Base-by-base conservation (phyloP, 192 early-diverging fungal genomes). In the Obelidium mucronatum region DNA sequence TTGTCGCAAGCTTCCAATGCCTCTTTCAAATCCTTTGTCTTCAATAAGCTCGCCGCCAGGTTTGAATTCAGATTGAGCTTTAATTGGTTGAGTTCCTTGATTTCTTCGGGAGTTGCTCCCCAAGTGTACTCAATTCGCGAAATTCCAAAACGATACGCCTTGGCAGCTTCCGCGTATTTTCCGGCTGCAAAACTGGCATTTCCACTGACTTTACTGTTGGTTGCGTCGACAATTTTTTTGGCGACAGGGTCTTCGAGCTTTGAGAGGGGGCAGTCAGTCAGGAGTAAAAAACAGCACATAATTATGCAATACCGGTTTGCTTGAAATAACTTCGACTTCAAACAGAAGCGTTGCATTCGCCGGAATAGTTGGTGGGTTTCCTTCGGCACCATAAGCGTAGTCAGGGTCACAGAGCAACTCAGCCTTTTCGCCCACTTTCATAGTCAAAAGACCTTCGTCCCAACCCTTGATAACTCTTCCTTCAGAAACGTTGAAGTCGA, bases 381-480 rank as follows among this genome's bases (percentile, higher is more conserved):
- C 92, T 40, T 87, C 82, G 64, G 84, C 85, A 40, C 91, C 92
- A 59, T 92, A 92, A 24, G 72, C 90, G 61, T 85, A 90, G 64
- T 90, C 91, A 44, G 87, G 76, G 30, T 82, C 80, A 66, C 91
- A 87, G 28, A 84, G 74, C 52, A 93, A 80, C 70, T 90, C 85
- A 56, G 84, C 84, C 59, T 91, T 81, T 78, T 94, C 92, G 36
- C 89, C 90, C 19, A 85, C 74, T 52, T 78, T 73, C 92, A 94
- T 94, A 42, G 84, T 84, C 62, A 87, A 76, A 42, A 93, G 73
- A 55, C 89, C 91, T 15, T 87, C 84, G 52, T 93, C 92, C 91
- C 91, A 94, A n/a, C 90, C 92, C 31, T 84, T 53, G 67, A 94
- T 92, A 26, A 93, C 91, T 44, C 76, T 66, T 71, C 80, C 80